Percentiles rank a stretch among this genome's conserved stretches.
Conservation (phyloP, 2,329 filamentous ascomycete genomes). For the Huntiella moniliformis region DNA sequence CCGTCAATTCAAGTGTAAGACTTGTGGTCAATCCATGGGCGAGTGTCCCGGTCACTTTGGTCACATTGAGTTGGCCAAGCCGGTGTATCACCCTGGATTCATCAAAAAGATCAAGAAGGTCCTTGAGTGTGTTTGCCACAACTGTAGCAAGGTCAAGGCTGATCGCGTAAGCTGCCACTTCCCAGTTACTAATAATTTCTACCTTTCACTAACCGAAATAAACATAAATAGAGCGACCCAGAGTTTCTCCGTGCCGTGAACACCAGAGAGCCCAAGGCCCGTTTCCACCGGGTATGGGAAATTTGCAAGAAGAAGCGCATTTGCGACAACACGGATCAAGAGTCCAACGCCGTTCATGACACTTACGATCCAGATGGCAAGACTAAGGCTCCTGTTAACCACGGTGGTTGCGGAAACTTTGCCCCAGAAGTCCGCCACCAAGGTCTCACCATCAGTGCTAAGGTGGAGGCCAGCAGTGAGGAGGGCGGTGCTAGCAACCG, state of each 20-base stretch:
- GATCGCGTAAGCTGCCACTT: conserved; percentile 75
- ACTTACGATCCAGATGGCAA: conserved; percentile 44
- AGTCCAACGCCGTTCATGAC: conserved; percentile 49
- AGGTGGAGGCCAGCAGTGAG: conserved; percentile 50
- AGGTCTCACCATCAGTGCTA: conserved; percentile 51
- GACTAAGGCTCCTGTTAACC: conserved; percentile 32
- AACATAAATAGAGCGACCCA: conserved; percentile 48
- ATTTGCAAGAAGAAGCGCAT: conserved; percentile 74
- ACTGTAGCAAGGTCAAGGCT: conserved; percentile 92
- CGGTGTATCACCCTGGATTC: conserved; percentile 88
- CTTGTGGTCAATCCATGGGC: conserved; percentile 86
- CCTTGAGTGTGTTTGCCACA: conserved; percentile 95
- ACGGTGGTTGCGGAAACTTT: conserved; percentile 84
- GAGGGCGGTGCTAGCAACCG: conserved; percentile 20
- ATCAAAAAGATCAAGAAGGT: conserved; percentile 99
- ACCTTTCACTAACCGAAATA: conserved; percentile 33
- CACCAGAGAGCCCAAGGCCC: conserved; percentile 78
- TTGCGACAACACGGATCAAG: conserved; percentile 63
- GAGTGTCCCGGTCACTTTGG: conserved; percentile 97
- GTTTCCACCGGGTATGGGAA: conserved; percentile 84
- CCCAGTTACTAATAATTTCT: background rate
- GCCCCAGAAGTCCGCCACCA: conserved; percentile 79
- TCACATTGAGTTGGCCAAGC: conserved; percentile 92
- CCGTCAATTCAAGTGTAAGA: conserved; percentile 85
- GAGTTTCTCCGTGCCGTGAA: conserved; percentile 67